Evolutionary conservation across 176 grass and related monocot species (phyloP).

Genomic region (Microstegium vimineum): DNA sequence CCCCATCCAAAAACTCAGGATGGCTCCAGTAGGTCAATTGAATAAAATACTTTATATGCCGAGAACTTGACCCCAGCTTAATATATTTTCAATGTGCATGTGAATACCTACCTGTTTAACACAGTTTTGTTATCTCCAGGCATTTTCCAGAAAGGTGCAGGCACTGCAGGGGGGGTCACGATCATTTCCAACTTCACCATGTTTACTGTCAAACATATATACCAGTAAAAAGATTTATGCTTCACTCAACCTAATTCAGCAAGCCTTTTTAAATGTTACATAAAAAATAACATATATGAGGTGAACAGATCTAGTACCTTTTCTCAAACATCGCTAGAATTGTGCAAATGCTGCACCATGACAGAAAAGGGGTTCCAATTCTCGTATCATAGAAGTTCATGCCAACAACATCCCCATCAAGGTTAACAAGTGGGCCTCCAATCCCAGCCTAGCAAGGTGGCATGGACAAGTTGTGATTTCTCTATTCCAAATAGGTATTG

Average conservation of each 20-base stretch:
- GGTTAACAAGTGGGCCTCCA: too few relatives aligned
- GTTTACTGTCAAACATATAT: background rate
- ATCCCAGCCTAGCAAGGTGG: too few relatives aligned
- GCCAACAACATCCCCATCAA: too few relatives aligned
- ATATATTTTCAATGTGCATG: too few relatives aligned
- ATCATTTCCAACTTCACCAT: background rate
- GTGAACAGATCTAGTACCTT: background rate
- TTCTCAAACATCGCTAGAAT: too few relatives aligned
- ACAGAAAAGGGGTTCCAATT: too few relatives aligned
- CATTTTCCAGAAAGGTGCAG: background rate
- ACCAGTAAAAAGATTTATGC: background rate
- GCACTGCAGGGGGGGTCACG: background rate
- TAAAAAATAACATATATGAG: background rate
- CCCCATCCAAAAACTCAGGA: background rate
- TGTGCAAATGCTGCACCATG: too few relatives aligned
- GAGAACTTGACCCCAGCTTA: too few relatives aligned
- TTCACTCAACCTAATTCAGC: background rate
- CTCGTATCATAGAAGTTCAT: too few relatives aligned
- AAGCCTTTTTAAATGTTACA: background rate
- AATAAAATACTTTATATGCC: background rate
- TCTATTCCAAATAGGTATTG: too few relatives aligned
- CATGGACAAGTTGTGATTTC: too few relatives aligned
- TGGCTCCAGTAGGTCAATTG: background rate
- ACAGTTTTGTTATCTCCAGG: background rate
- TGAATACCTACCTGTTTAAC: constrained; percentile 1